Percentiles rank a stretch among this genome's conserved stretches.
These are phyloP conservation scores for Colletotrichum trifolii DNA, from an alignment of 2,329 filamentous ascomycete species.

Conservation along the genomic window DNA sequence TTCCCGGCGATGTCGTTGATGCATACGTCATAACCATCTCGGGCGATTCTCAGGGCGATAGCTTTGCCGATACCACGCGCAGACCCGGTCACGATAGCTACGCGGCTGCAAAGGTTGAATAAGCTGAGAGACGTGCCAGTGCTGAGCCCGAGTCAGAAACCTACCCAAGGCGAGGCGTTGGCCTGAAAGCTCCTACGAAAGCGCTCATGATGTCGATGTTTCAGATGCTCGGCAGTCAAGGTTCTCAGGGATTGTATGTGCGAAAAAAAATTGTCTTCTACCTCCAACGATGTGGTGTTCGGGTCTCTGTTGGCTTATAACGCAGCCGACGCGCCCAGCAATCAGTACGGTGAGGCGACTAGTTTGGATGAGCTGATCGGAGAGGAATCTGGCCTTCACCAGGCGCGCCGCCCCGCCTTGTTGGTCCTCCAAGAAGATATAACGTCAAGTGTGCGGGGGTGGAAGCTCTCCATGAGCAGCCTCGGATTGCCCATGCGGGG, in stretches of 20 bases:
- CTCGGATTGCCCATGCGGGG: slow-evolving; percentile 18
- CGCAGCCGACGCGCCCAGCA: too few species aligned
- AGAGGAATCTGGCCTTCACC: background rate
- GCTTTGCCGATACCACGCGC: slow-evolving; percentile 62
- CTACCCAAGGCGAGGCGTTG: slow-evolving; percentile 21
- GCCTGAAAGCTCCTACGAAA: slow-evolving; percentile 21
- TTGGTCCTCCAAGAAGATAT: background rate
- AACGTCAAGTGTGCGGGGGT: slow-evolving; percentile 21
- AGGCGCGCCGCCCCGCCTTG: background rate
- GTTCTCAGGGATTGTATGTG: background rate
- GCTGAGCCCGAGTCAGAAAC: background rate
- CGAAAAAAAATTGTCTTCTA: too few species aligned
- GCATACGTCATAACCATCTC: slow-evolving; percentile 74
- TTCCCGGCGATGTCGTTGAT: slow-evolving; percentile 71
- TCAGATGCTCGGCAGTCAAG: background rate
- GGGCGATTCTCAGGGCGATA: slow-evolving; percentile 71
- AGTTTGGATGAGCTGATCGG: background rate
- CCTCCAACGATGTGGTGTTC: too few species aligned
- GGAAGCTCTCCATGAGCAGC: background rate
- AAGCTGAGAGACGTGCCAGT: background rate
- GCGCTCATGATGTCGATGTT: slow-evolving; percentile 20
- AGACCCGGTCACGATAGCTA: slow-evolving; percentile 35
- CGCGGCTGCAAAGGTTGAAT: background rate
- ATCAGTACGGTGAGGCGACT: too few species aligned
- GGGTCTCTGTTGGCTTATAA: too few species aligned